Evolutionary conservation across 2,329 filamentous ascomycete genomes (phyloP).

Genomic region (Fusarium sarcochroum): DNA sequence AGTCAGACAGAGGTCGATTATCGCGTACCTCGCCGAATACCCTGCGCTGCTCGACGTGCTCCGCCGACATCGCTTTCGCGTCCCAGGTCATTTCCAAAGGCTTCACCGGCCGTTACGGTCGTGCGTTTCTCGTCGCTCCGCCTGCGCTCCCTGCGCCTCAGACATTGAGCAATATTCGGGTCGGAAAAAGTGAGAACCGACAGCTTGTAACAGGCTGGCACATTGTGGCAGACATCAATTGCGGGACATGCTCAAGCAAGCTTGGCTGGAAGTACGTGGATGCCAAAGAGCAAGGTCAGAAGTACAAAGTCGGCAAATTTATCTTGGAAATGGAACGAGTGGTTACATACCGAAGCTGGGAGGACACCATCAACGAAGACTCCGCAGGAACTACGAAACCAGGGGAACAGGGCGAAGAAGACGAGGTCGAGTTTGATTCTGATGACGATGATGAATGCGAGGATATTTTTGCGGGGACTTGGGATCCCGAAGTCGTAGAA

Average conservation of each 20-base stretch:
- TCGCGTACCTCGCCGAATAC: constrained; percentile 65
- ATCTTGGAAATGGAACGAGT: constrained; percentile 75
- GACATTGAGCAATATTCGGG: constrained; percentile 67
- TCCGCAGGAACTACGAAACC: constrained; percentile 15
- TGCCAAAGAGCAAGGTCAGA: constrained; percentile 70
- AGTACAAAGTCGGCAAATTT: constrained; percentile 78
- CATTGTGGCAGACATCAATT: constrained; percentile 74
- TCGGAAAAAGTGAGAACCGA: constrained; percentile 68
- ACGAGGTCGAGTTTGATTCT: constrained; percentile 69
- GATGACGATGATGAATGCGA: constrained; percentile 77
- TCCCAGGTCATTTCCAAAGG: constrained; percentile 75
- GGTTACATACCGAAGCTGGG: constrained; percentile 67
- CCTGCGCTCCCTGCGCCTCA: constrained; percentile 45
- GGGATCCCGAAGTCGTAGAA: constrained; percentile 68
- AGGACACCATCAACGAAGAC: constrained; percentile 46
- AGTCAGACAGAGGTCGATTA: constrained; percentile 50
- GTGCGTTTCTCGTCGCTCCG: constrained; percentile 72
- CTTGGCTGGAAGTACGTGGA: constrained; percentile 79
- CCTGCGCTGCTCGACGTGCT: constrained; percentile 71
- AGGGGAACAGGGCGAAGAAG: constrained; percentile 28
- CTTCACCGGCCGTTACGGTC: constrained; percentile 76
- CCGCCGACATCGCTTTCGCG: constrained; percentile 71
- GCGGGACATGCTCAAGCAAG: constrained; percentile 67
- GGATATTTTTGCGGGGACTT: constrained; percentile 73
- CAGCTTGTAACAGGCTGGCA: constrained; percentile 74